Conservation (phyloP, 257 asterid genomes). For the Scutellaria minor region DNA sequence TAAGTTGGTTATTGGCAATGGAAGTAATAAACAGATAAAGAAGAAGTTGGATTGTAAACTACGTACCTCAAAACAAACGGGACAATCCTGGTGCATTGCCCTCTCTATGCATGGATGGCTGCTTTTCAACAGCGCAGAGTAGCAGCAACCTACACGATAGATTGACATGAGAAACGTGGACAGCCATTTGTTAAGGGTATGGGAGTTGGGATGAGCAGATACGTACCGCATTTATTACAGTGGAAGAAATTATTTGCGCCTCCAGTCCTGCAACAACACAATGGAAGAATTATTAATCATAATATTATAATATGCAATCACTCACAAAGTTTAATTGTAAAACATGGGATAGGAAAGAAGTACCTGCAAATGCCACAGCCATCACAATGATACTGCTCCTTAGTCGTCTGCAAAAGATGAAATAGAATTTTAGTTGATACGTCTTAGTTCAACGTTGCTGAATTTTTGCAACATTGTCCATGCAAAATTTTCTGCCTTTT, state of each 20-base stretch:
- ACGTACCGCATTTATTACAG: constrained; percentile 69
- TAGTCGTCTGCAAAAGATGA: constrained; percentile 62
- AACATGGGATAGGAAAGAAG: neutral
- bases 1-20: constrained; percentile 4
- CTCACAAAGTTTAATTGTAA: too few relatives aligned
- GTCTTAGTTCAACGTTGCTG: neutral
- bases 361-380: constrained; percentile 98
- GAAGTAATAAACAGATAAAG: neutral
- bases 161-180: neutral
- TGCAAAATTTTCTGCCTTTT: neutral
- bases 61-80: constrained; percentile 85
- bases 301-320: neutral
- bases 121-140: constrained; percentile 53
- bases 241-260: constrained; percentile 74
- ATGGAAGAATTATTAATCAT: constrained; percentile 2
- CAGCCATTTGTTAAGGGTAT: neutral
- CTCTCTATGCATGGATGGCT: constrained; percentile 86
- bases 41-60: neutral
- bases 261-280: constrained; percentile 61
- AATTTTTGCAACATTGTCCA: neutral
- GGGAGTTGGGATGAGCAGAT: neutral
- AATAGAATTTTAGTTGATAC: neutral
- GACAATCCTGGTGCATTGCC: constrained; percentile 96
- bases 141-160: constrained; percentile 48
- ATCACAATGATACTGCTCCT: constrained; percentile 77